These are phyloP conservation scores for Xerocomus spinulosus DNA, from an alignment of 768 basidiomycete genomes.

Conservation along the genomic window DNA sequence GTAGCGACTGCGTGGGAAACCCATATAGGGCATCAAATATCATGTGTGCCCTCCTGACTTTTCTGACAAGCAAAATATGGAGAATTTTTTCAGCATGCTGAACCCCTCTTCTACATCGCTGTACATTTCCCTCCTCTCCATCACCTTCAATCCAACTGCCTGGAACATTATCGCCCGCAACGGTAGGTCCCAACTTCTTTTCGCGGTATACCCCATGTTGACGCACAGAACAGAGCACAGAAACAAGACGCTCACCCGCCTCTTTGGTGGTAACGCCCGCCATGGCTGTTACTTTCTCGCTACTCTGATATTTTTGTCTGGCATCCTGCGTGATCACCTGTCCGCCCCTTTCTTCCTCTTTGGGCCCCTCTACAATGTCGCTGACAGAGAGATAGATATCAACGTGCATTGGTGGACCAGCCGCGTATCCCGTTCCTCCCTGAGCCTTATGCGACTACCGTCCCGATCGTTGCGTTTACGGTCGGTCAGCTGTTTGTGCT, in stretches of 20 bases:
- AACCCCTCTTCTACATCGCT: conserved; percentile 66
- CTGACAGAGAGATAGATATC: conserved; percentile 49
- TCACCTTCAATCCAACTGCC: conserved; percentile 87
- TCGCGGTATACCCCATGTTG: neutral
- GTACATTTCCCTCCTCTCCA: conserved; percentile 58
- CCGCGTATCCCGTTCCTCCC: conserved; percentile 65
- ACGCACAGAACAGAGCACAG: conserved; percentile 56
- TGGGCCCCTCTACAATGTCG: neutral
- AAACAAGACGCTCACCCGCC: conserved; percentile 82
- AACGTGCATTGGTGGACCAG: conserved; percentile 69
- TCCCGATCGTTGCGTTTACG: conserved; percentile 58
- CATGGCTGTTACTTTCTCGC: conserved; percentile 88
- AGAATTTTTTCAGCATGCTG: conserved; percentile 39
- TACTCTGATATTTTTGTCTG: conserved; percentile 76
- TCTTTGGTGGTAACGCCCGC: conserved; percentile 70
- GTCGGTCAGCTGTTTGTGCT: conserved; percentile 83
- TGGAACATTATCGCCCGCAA: conserved; percentile 96
- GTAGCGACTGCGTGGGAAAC: neutral
- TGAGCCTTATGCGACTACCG: conserved; percentile 53
- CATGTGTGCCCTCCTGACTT: no score
- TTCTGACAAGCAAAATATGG: no score
- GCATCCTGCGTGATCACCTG: conserved; percentile 83
- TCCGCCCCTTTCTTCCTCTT: conserved; percentile 26
- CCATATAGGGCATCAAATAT: no score
- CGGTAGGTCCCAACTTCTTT: neutral